Percentiles rank a stretch among this genome's conserved stretches.
phyloP scores from a whole-genome alignment of 495 filamentous ascomycete species.

The Xylaria sp. region DNA sequence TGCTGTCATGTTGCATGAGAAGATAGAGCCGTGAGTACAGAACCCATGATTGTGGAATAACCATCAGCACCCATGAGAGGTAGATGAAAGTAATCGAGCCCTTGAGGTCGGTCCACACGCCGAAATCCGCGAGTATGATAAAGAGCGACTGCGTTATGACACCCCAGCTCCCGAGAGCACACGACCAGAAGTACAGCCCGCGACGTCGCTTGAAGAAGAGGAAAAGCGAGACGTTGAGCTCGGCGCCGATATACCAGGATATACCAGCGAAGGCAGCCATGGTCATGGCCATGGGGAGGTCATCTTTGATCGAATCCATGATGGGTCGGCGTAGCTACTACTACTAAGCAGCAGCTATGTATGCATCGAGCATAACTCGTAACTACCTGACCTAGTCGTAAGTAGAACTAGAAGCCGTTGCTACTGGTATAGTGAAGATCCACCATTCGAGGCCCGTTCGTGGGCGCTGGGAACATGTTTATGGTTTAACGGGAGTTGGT shows the following conservation, averaged over 20 bases:
- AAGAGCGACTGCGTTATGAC: constrained; percentile 47
- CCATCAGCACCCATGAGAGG: constrained; percentile 45
- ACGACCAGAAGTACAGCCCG: constrained; percentile 66
- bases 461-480: constrained; percentile 27
- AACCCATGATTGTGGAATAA: constrained; percentile 42
- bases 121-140: constrained; percentile 47
- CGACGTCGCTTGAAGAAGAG: constrained; percentile 60
- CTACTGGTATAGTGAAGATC: constrained; percentile 8
- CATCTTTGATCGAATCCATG: constrained; percentile 24
- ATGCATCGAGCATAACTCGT: constrained; percentile 19
- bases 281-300: constrained; percentile 37
- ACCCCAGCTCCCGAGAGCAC: constrained; percentile 57
- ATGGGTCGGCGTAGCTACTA: constrained; percentile 11
- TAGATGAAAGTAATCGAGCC: constrained; percentile 43
- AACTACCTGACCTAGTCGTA: background rate
- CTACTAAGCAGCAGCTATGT: constrained; percentile 21
- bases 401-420: background rate
- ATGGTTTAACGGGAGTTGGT: background rate
- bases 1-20: constrained; percentile 36
- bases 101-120: constrained; percentile 34
- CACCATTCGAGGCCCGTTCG: constrained; percentile 18
- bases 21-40: constrained; percentile 53
- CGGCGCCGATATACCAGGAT: constrained; percentile 63
- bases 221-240: constrained; percentile 62
- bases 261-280: constrained; percentile 62